Evolutionary conservation across 2,329 filamentous ascomycete species (phyloP).

Genomic region (Tolypocladium ophioglossoides): DNA sequence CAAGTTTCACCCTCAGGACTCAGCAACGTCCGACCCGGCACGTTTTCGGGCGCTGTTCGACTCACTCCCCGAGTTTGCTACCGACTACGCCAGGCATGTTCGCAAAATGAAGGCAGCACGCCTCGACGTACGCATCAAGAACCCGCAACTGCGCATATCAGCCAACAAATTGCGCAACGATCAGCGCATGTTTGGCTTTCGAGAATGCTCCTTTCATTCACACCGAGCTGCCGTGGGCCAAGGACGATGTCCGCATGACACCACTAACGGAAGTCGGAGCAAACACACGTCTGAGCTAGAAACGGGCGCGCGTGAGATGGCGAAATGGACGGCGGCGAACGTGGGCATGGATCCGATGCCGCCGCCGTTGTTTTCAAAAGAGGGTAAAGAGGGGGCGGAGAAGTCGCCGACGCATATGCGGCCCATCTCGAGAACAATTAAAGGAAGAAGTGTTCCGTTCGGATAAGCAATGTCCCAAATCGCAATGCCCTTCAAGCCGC

Average conservation of each 20-base stretch:
- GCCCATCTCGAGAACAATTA: not conserved
- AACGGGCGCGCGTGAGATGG: no score
- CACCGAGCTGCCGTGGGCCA: conserved; percentile 45
- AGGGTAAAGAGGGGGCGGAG: not conserved
- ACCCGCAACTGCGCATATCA: conserved; percentile 48
- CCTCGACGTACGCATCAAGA: conserved; percentile 45
- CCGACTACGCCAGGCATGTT: conserved; percentile 41
- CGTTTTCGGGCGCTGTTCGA: conserved; percentile 33
- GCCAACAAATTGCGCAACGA: conserved; percentile 45
- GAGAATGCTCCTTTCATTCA: conserved; percentile 50
- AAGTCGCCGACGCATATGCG: not conserved
- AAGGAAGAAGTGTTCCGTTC: not conserved
- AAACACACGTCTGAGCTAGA: not conserved
- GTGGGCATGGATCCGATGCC: conserved; percentile 10
- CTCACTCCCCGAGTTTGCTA: conserved; percentile 32
- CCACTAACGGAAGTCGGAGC: conserved; percentile 7
- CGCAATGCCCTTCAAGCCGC: not conserved
- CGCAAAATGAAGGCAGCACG: conserved; percentile 39
- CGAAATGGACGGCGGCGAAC: not conserved
- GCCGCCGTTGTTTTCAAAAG: conserved; percentile 15
- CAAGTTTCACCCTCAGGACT: conserved; percentile 17
- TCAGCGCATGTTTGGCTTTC: conserved; percentile 48
- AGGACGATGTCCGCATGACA: conserved; percentile 38
- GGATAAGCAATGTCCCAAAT: not conserved
- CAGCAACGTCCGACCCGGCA: conserved; percentile 17